Evolutionary conservation across 805 yeast genomes (phyloP), one percentile per base, ranked within the genome.

Genomic region (Suhomyces emberorum): DNA sequence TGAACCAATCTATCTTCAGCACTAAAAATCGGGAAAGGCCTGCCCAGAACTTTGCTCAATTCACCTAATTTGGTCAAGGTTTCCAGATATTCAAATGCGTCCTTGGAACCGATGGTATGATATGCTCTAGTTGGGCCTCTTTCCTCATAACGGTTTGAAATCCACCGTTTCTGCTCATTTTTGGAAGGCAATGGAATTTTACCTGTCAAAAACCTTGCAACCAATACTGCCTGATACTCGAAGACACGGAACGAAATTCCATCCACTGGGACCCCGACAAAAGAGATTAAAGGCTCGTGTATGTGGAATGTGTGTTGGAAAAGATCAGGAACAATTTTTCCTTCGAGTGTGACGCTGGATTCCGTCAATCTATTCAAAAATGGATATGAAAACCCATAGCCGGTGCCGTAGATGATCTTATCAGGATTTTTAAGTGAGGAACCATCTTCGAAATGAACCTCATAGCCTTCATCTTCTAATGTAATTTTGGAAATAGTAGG

Each of bases 301-400:
- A 67, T 63, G 46, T 75, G 74, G 31, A 82, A 61, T 10, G 79
- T 61, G 47, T 82, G 91, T 44, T 74, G 71, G 67, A 79, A 83
- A 8, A 80, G 48, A 15, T 76, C 72, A 4, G 60, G 59, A 15
- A 60, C 47, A 3, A 59, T 48, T 9, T 26, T 36, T 10, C 65
- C 65, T 21, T 53, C 42, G 12, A 35, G 26, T 9, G 63, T 52
- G 21, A 59, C 39, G 32, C 69, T 68, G 44, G 48, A 44, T 29
- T 73, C 68, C 11, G 48, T 42, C 21, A 53, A 40, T 12, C 54
- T 34, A 35, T 51, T 46, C 34, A 86, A 55, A 47, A 76, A 83
- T 15, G 95, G 93, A 38, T 76, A 66, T 24, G 77, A 72, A 49
- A 79, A 79, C 30, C 77, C 63, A 55, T 83, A 86, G 1, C 95